A percentile compares a stretch with the other conserved stretches of the same genome.
These are phyloP conservation scores for Candida maris DNA, from an alignment of 805 yeast species.

Conservation along the genomic window DNA sequence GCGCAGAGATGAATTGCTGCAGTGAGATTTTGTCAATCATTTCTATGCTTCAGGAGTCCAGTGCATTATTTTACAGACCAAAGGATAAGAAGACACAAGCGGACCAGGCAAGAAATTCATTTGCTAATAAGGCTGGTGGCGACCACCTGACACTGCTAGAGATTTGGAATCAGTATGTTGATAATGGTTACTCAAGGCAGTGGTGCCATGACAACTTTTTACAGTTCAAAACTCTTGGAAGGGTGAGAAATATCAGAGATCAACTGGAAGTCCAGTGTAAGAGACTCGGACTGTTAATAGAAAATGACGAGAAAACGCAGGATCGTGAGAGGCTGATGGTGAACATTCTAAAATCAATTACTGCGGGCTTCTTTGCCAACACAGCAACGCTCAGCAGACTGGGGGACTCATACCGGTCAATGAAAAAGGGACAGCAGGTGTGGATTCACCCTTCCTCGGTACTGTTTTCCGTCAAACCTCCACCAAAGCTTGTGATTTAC, in stretches of 20 bases:
- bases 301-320: conserved; percentile 24
- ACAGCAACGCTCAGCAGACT: conserved; percentile 53
- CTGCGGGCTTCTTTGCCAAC: conserved; percentile 69
- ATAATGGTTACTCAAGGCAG: conserved; percentile 57
- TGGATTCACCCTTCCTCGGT: conserved; percentile 84
- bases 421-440: conserved; percentile 68
- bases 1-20: conserved; percentile 58
- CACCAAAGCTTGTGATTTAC: conserved; percentile 69
- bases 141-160: conserved; percentile 78
- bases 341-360: conserved; percentile 50
- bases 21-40: conserved; percentile 69
- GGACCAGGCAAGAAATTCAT: conserved; percentile 56
- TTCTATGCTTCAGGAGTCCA: conserved; percentile 79
- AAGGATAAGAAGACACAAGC: conserved; percentile 64
- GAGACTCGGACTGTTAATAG: conserved; percentile 42
- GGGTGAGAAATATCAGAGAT: conserved; percentile 66
- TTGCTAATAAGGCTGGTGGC: conserved; percentile 51
- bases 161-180: conserved; percentile 74
- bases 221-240: conserved; percentile 66
- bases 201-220: conserved; percentile 88
- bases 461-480: conserved; percentile 60
- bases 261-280: conserved; percentile 65
- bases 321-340: conserved; percentile 26
- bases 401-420: conserved; percentile 68
- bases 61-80: conserved; percentile 67